These are phyloP conservation scores for Solanum chiquidenum DNA, from an alignment of 257 asterid species.

Conservation along the genomic window DNA sequence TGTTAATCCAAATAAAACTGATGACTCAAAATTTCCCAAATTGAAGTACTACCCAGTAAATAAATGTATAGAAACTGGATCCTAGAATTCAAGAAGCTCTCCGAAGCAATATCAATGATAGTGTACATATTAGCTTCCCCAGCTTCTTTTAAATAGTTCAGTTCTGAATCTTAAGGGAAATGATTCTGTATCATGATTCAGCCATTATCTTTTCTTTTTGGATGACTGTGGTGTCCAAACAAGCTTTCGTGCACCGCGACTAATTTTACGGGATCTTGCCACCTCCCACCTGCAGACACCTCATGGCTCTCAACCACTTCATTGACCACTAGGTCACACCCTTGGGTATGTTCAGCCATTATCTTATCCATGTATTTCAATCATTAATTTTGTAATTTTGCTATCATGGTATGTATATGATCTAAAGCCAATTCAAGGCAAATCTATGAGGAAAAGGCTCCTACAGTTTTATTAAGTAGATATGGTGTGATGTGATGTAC, in stretches of 20 bases:
- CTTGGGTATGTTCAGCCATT: not conserved
- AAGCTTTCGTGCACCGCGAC: not conserved
- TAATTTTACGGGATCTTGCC: not conserved
- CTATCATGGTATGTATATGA: not conserved
- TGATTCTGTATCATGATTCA: not conserved
- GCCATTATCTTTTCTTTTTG: not conserved
- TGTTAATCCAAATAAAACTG: not conserved
- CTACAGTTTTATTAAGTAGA: not conserved
- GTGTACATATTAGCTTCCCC: not conserved
- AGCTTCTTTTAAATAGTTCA: not conserved
- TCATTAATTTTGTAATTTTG: not conserved
- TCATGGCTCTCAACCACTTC: not conserved
- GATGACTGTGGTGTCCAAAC: not conserved
- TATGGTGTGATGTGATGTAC: not conserved
- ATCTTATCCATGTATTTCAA: not conserved
- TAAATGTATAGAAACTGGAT: not conserved
- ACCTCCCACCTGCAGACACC: not conserved
- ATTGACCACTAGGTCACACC: not conserved
- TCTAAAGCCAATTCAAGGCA: not conserved
- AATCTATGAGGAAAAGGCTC: not conserved
- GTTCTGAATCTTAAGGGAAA: not conserved
- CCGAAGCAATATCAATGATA: not conserved
- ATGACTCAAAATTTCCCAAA: not conserved
- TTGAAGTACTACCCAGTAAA: not conserved
- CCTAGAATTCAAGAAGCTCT: not conserved